A percentile compares a stretch with the other conserved stretches of the same genome.
phyloP scores from a whole-genome alignment of 345 rosid species.

The Cardamine resedifolia region DNA sequence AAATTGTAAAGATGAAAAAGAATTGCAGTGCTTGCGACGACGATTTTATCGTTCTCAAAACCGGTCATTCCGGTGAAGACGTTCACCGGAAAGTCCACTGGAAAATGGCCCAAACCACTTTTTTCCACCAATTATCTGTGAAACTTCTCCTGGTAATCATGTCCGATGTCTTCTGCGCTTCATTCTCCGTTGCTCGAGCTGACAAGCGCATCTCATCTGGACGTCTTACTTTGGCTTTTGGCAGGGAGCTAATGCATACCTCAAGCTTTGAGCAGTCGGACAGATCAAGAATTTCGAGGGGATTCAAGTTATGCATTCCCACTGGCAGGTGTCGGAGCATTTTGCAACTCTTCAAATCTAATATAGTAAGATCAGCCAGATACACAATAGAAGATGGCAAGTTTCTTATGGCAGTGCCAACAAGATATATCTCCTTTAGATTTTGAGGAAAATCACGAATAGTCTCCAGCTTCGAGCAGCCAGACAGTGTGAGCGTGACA shows the following conservation, averaged over 20 bases:
- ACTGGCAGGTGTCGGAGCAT: not conserved
- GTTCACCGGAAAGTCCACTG: too few relatives aligned
- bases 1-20: too few relatives aligned
- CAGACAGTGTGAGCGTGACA: not conserved
- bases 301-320: slow-evolving; percentile 9
- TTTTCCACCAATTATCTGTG: too few relatives aligned
- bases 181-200: not conserved
- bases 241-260: not conserved
- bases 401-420: slow-evolving; percentile 1
- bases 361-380: slow-evolving; percentile 1
- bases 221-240: not conserved
- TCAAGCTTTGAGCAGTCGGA: slow-evolving; percentile 5
- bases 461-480: not conserved
- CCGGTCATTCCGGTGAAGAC: too few relatives aligned
- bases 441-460: not conserved
- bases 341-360: slow-evolving; percentile 10
- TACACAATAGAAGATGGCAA: not conserved
- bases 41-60: too few relatives aligned
- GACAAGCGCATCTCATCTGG: not conserved
- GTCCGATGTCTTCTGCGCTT: not conserved
- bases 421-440: not conserved
- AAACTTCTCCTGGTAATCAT: too few relatives aligned
- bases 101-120: too few relatives aligned
- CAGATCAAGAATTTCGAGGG: slow-evolving; percentile 19
- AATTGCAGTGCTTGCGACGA: too few relatives aligned